Conservation (phyloP, 495 filamentous ascomycete species). For the Penicillium argentinense region DNA sequence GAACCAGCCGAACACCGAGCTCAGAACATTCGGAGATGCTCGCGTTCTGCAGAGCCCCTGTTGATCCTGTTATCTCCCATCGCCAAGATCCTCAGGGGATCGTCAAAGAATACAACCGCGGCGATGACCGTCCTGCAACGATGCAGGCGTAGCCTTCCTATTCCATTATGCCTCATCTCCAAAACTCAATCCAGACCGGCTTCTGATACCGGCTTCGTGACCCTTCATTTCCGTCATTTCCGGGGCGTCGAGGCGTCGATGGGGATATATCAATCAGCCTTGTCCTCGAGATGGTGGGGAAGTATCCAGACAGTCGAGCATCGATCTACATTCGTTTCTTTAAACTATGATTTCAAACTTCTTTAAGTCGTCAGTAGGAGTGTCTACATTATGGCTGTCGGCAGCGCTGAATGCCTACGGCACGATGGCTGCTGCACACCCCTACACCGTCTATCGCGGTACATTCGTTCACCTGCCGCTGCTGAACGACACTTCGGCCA, state of each 20-base stretch:
- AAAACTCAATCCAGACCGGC: neutral
- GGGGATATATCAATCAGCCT: slow-evolving; percentile 14
- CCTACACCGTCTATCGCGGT: slow-evolving; percentile 43
- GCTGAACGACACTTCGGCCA: slow-evolving; percentile 10
- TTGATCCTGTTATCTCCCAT: slow-evolving; percentile 8
- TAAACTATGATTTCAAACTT: slow-evolving; percentile 8
- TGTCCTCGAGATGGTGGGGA: slow-evolving; percentile 2
- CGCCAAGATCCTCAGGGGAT: too few species aligned
- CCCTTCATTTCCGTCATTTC: slow-evolving; percentile 1
- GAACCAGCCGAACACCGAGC: slow-evolving; percentile 24
- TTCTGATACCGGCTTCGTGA: slow-evolving; percentile 1
- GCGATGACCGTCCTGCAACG: slow-evolving; percentile 7
- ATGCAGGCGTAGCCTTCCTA: slow-evolving; percentile 14
- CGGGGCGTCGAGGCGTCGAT: too few species aligned
- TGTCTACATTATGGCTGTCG: slow-evolving; percentile 7
- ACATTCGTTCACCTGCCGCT: slow-evolving; percentile 48
- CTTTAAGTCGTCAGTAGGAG: slow-evolving; percentile 3
- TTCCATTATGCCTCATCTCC: neutral
- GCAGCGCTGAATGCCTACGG: slow-evolving; percentile 11
- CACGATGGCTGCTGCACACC: slow-evolving; percentile 12
- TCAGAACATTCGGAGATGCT: neutral
- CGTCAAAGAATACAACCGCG: slow-evolving; percentile 2
- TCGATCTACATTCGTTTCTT: slow-evolving; percentile 3
- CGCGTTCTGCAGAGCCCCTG: slow-evolving; percentile 3
- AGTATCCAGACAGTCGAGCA: slow-evolving; percentile 6